These are phyloP conservation scores for Mycena sanguinolenta DNA, from an alignment of 768 basidiomycete species.

Conservation along the genomic window DNA sequence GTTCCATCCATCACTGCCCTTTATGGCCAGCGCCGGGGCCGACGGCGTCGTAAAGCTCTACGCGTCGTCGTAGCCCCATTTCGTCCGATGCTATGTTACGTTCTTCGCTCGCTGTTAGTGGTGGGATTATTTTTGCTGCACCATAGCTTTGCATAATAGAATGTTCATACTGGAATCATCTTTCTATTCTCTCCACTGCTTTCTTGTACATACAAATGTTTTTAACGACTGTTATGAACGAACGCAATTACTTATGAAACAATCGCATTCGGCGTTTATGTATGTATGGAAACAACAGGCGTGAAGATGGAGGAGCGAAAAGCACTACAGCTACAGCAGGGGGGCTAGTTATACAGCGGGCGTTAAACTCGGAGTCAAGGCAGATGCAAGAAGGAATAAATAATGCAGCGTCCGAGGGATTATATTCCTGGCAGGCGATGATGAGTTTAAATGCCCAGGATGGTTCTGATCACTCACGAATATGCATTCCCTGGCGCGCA, in stretches of 20 bases:
- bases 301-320: conserved; percentile 14
- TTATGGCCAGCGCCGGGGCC: conserved; percentile 95
- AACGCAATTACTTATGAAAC: conserved; percentile 28
- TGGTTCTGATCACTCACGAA: conserved; percentile 66
- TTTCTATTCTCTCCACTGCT: conserved; percentile 28
- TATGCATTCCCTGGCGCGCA: conserved; percentile 85
- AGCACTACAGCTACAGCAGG: conserved; percentile 55
- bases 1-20: conserved; percentile 85
- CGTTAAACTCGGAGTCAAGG: conserved; percentile 4
- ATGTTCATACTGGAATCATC: conserved; percentile 37
- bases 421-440: conserved; percentile 21
- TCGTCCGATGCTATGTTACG: conserved; percentile 32
- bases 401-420: conserved; percentile 5
- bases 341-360: conserved; percentile 51
- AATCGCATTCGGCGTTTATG: conserved; percentile 5
- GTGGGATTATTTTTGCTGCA: conserved; percentile 27
- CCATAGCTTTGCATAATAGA: conserved; percentile 37
- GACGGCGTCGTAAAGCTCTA: conserved; percentile 95
- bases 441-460: conserved; percentile 5
- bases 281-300: conserved; percentile 18
- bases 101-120: conserved; percentile 31
- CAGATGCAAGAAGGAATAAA: conserved; percentile 31
- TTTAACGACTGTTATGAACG: conserved; percentile 36
- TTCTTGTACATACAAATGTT: conserved; percentile 39
- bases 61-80: conserved; percentile 76